A percentile compares a stretch with the other conserved stretches of the same genome.
These are phyloP conservation scores for Dentiscutata heterogama DNA, from an alignment of 371 early-diverging fungal species.

Conservation along the genomic window DNA sequence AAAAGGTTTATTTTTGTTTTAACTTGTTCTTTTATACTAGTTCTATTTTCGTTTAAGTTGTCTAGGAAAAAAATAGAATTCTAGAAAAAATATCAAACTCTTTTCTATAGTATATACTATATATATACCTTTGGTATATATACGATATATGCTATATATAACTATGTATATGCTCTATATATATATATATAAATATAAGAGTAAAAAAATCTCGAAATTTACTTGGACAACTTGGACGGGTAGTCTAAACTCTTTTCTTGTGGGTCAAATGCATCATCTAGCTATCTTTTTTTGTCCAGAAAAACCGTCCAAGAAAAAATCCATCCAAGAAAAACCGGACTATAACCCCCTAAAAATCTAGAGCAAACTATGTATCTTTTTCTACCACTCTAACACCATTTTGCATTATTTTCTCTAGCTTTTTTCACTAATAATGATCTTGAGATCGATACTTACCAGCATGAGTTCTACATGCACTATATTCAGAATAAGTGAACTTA, in stretches of 20 bases:
- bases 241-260: slow-evolving; percentile 32
- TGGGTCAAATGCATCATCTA: background rate
- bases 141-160: slow-evolving; percentile 28
- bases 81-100: slow-evolving; percentile 35
- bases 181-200: slow-evolving; percentile 30
- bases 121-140: slow-evolving; percentile 13
- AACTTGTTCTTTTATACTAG: slow-evolving; percentile 37
- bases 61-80: slow-evolving; percentile 27
- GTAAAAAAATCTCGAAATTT: slow-evolving; percentile 6
- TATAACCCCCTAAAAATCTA: background rate
- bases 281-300: slow-evolving; percentile 4
- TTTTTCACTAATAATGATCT: background rate
- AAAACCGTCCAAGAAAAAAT: slow-evolving; percentile 13
- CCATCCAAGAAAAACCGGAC: slow-evolving; percentile 10
- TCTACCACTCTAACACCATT: no score
- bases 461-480: background rate
- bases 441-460: background rate
- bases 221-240: slow-evolving; percentile 35
- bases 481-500: background rate
- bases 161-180: slow-evolving; percentile 5
- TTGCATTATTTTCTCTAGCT: background rate
- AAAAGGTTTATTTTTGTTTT: slow-evolving; percentile 40
- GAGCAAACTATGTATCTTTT: background rate
- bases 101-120: slow-evolving; percentile 28
- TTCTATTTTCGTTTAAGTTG: slow-evolving; percentile 32